Evolutionary conservation across 1,284 basidiomycete genomes (phyloP).

Genomic region (Cutaneotrichosporon dermatis): DNA sequence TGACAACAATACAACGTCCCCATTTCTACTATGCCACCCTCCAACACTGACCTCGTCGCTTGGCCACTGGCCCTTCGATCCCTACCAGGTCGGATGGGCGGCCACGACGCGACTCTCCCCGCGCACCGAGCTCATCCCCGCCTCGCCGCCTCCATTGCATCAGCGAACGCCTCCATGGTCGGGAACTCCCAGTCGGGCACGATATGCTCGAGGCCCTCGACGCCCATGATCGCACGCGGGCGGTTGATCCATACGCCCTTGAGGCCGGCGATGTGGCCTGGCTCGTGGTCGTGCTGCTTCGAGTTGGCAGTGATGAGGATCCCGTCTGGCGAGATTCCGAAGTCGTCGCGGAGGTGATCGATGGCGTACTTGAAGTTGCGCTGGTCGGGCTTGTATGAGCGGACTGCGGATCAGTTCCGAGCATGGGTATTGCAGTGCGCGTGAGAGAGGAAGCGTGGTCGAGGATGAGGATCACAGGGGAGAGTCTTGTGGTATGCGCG

Average conservation of each 20-base stretch:
- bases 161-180: slow-evolving; percentile 16
- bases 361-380: slow-evolving; percentile 37
- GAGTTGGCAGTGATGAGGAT: slow-evolving; percentile 35
- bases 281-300: slow-evolving; percentile 30
- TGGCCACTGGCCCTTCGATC: too few relatives aligned
- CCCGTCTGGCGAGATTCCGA: slow-evolving; percentile 24
- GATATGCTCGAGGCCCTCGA: slow-evolving; percentile 4
- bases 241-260: slow-evolving; percentile 38
- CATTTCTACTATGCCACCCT: background rate
- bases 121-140: too few relatives aligned
- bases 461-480: background rate
- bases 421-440: too few relatives aligned
- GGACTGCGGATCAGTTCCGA: too few relatives aligned
- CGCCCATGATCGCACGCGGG: slow-evolving; percentile 19
- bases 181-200: slow-evolving; percentile 19
- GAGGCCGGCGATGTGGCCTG: slow-evolving; percentile 32
- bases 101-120: too few relatives aligned
- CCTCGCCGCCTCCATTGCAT: slow-evolving; percentile 3
- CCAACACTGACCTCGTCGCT: too few relatives aligned
- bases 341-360: slow-evolving; percentile 22
- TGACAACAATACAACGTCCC: too few relatives aligned
- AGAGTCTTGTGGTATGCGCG: too few relatives aligned
- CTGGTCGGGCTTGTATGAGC: slow-evolving; percentile 35
- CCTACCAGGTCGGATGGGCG: too few relatives aligned
- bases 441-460: too few relatives aligned